A percentile compares a stretch with the other conserved stretches of the same genome.
phyloP scores from a whole-genome alignment of 1,284 basidiomycete species.

The Tremellales sp. region DNA sequence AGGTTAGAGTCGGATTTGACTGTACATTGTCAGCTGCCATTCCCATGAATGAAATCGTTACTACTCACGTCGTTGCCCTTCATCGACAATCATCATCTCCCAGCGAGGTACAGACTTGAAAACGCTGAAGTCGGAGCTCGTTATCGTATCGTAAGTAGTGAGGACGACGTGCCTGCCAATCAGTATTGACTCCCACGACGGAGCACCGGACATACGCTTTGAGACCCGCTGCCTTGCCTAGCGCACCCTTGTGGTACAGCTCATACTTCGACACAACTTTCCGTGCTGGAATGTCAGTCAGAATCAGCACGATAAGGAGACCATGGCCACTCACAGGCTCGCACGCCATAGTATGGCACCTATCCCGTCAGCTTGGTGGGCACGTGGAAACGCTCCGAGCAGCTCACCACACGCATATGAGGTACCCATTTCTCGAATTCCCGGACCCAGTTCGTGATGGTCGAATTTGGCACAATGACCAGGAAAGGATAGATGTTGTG shows the following conservation, averaged over 20 bases:
- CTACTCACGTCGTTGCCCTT: slow-evolving; percentile 78
- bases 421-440: slow-evolving; percentile 94
- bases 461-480: slow-evolving; percentile 85
- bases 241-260: slow-evolving; percentile 58
- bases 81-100: slow-evolving; percentile 88
- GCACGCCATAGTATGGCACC: slow-evolving; percentile 55
- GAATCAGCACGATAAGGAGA: background rate
- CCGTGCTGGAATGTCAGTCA: slow-evolving; percentile 54
- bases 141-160: slow-evolving; percentile 81
- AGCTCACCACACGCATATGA: slow-evolving; percentile 41
- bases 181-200: background rate
- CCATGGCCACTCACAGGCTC: slow-evolving; percentile 36
- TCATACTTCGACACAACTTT: slow-evolving; percentile 80
- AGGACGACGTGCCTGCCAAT: slow-evolving; percentile 65
- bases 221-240: slow-evolving; percentile 37
- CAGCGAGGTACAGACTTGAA: slow-evolving; percentile 80
- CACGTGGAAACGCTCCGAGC: background rate
- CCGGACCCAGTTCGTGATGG: slow-evolving; percentile 52
- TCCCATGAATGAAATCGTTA: background rate
- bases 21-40: slow-evolving; percentile 35
- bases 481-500: slow-evolving; percentile 67
- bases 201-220: slow-evolving; percentile 39
- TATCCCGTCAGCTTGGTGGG: background rate
- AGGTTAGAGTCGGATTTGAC: slow-evolving; percentile 73
- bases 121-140: slow-evolving; percentile 66